These are phyloP conservation scores for Tricholomella constricta DNA, from an alignment of 768 basidiomycete species.

Conservation along the genomic window DNA sequence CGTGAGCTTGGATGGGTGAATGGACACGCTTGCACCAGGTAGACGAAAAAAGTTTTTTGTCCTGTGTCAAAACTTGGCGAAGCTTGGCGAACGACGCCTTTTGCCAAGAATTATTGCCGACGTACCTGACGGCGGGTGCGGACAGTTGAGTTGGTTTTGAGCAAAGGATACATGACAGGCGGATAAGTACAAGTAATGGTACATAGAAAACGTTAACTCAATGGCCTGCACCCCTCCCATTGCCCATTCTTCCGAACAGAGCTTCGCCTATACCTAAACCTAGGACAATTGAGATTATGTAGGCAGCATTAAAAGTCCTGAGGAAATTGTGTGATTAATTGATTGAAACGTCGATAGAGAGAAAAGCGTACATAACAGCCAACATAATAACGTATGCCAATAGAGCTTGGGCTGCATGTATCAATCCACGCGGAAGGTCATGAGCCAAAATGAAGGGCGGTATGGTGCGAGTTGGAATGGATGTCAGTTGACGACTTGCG, in stretches of 20 bases:
- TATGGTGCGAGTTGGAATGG: constrained; percentile 33
- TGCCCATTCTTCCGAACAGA: constrained; percentile 60
- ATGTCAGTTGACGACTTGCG: neutral
- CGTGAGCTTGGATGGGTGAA: neutral
- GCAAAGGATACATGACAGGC: no score
- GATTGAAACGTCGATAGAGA: neutral
- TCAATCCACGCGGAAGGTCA: constrained; percentile 69
- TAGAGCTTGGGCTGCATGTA: constrained; percentile 64
- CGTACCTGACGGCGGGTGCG: no score
- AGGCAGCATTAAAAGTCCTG: constrained; percentile 86
- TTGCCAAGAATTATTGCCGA: no score
- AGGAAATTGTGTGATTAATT: constrained; percentile 4
- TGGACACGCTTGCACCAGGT: neutral
- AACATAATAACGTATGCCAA: constrained; percentile 78
- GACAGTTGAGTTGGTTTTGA: no score
- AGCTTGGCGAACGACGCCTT: neutral
- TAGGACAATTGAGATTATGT: constrained; percentile 68
- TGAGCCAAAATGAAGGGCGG: constrained; percentile 68
- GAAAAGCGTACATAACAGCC: constrained; percentile 65
- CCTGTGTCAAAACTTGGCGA: neutral
- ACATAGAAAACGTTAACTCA: constrained; percentile 4
- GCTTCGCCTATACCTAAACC: constrained; percentile 78
- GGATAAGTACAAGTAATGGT: neutral
- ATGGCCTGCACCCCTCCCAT: constrained; percentile 14
- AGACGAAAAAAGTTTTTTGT: constrained; percentile 3